A percentile compares a stretch with the other conserved stretches of the same genome.
Conservation (phyloP, 805 yeast genomes). For the Hanseniaspora osmophila region DNA sequence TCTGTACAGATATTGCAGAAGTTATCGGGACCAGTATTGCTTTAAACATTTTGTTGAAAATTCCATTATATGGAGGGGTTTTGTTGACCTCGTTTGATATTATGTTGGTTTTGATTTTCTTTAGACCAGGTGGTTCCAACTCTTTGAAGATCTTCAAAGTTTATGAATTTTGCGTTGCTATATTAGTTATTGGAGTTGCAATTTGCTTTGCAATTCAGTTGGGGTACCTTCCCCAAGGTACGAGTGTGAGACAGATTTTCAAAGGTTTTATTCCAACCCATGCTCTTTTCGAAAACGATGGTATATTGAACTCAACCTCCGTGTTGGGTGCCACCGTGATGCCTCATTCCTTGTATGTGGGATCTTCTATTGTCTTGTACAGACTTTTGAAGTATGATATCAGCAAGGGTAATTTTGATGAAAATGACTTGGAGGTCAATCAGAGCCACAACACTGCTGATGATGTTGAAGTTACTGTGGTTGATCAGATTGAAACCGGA, state of each 20-base stretch:
- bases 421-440: slow-evolving; percentile 1
- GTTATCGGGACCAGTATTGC: slow-evolving; percentile 90
- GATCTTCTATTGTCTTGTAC: slow-evolving; percentile 78
- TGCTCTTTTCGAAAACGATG: slow-evolving; percentile 39
- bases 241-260: slow-evolving; percentile 37
- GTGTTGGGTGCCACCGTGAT: slow-evolving; percentile 86
- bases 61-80: slow-evolving; percentile 72
- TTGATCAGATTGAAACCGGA: neutral
- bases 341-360: slow-evolving; percentile 81
- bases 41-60: slow-evolving; percentile 54
- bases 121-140: slow-evolving; percentile 62
- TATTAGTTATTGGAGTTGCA: slow-evolving; percentile 60
- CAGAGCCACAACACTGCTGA: neutral
- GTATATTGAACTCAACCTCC: slow-evolving; percentile 62
- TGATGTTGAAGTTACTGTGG: neutral
- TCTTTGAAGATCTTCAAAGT: slow-evolving; percentile 30
- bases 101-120: slow-evolving; percentile 62
- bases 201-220: slow-evolving; percentile 67
- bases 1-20: slow-evolving; percentile 88
- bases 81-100: slow-evolving; percentile 71
- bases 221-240: slow-evolving; percentile 32
- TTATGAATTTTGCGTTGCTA: slow-evolving; percentile 64
- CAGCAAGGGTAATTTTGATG: slow-evolving; percentile 33
- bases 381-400: slow-evolving; percentile 63
- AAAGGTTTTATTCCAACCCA: slow-evolving; percentile 56